These are phyloP conservation scores for Suaeda aralocaspica DNA, from an alignment of 148 eudicot species.

Conservation along the genomic window DNA sequence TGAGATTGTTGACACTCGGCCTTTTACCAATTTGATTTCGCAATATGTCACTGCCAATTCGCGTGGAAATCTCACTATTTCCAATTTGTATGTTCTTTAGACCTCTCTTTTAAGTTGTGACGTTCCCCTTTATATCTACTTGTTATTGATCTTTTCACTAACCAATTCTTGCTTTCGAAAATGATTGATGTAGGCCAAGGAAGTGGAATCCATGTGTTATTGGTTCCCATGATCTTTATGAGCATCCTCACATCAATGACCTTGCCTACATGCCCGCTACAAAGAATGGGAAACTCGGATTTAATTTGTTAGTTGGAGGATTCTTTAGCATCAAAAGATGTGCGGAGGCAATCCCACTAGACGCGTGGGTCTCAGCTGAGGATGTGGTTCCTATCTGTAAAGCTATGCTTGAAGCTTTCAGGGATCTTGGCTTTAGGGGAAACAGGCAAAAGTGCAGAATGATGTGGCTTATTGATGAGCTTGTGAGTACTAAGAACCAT, in stretches of 20 bases:
- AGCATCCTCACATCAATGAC: conserved; percentile 97
- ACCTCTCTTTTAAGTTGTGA: neutral
- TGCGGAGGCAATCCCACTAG: conserved; percentile 89
- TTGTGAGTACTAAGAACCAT: conserved; percentile 44
- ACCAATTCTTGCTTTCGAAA: neutral
- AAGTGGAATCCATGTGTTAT: conserved; percentile 97
- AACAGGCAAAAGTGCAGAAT: conserved; percentile 87
- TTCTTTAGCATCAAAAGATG: conserved; percentile 93
- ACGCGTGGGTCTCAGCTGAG: conserved; percentile 91
- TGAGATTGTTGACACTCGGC: conserved; percentile 89
- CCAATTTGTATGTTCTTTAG: conserved; percentile 64
- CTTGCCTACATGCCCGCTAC: conserved; percentile 97
- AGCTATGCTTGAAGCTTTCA: conserved; percentile 83
- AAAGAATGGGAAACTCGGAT: conserved; percentile 73
- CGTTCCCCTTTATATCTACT: no score
- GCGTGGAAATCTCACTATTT: conserved; percentile 56
- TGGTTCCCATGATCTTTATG: conserved; percentile 91
- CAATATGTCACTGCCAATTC: conserved; percentile 82
- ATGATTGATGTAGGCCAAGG: conserved; percentile 61
- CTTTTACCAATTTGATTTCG: conserved; percentile 66
- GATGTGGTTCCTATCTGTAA: conserved; percentile 62
- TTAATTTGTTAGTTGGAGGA: conserved; percentile 88
- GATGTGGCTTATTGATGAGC: conserved; percentile 99
- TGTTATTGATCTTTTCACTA: no score
- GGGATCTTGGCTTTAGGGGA: conserved; percentile 93